phyloP scores from a whole-genome alignment of 108 stramenopile genomes.

The Aureococcus anophagefferens region DNA sequence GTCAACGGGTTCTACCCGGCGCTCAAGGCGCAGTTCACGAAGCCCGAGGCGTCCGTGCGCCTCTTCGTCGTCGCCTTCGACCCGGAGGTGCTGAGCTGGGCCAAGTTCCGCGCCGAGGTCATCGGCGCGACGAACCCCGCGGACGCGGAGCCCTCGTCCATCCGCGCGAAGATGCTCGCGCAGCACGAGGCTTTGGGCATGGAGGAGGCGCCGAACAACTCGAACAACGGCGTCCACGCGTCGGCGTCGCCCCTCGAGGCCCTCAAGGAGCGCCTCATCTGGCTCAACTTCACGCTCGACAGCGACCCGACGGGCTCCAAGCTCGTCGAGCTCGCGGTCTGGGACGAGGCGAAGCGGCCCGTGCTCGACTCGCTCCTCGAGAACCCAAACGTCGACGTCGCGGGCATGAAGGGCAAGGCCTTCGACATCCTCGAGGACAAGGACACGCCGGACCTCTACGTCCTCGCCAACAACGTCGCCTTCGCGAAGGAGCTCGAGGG shows the following conservation, averaged over 20 bases:
- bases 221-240: constrained; percentile 32
- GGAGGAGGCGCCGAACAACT: constrained; percentile 8
- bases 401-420: constrained; percentile 12
- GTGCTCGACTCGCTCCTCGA: background rate
- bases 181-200: constrained; percentile 20
- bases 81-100: constrained; percentile 11
- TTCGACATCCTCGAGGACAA: constrained; percentile 26
- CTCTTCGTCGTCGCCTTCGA: constrained; percentile 25
- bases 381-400: constrained; percentile 6
- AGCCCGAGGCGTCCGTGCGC: constrained; percentile 10
- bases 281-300: constrained; percentile 7
- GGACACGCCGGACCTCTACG: constrained; percentile 17
- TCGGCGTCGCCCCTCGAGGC: constrained; percentile 27
- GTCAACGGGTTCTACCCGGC: constrained; percentile 31
- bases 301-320: constrained; percentile 2
- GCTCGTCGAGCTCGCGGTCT: background rate
- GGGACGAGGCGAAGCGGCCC: background rate
- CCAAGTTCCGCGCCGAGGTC: constrained; percentile 21
- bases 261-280: constrained; percentile 26
- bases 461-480: constrained; percentile 17
- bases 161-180: constrained; percentile 10
- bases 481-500: background rate
- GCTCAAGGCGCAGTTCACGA: constrained; percentile 20
- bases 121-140: constrained; percentile 26
- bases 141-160: constrained; percentile 12